Evolutionary conservation across 2,329 filamentous ascomycete genomes (phyloP).

Genomic region (Aspergillus hortae): DNA sequence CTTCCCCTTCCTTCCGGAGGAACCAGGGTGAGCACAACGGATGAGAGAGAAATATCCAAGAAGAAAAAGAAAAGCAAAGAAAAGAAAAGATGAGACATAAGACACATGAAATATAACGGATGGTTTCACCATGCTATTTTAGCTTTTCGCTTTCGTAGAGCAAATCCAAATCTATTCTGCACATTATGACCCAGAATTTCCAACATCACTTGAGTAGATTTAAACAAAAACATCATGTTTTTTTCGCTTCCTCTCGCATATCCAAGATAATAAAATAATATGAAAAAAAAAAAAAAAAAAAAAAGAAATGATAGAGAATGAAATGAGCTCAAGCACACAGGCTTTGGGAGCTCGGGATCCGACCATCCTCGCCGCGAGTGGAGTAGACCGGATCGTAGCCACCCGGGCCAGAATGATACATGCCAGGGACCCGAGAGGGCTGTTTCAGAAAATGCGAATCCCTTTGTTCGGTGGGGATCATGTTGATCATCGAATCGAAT

Average conservation of each 20-base stretch:
- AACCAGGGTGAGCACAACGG: no score
- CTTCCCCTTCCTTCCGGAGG: no score
- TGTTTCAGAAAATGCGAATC: conserved; percentile 26
- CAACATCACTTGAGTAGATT: conserved; percentile 3
- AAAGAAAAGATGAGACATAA: background rate
- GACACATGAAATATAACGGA: background rate
- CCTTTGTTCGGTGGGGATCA: conserved; percentile 26
- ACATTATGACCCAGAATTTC: background rate
- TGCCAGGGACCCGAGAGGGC: conserved; percentile 18
- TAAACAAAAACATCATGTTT: conserved; percentile 2
- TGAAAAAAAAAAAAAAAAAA: conserved; percentile 17
- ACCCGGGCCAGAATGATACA: conserved; percentile 21
- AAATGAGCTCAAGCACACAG: conserved; percentile 30
- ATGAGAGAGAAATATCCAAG: background rate
- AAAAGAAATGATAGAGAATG: conserved; percentile 22
- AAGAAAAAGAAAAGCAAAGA: background rate
- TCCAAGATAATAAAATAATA: conserved; percentile 7
- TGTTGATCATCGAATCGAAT: conserved; percentile 30
- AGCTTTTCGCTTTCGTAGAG: background rate
- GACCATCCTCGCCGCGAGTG: conserved; percentile 24
- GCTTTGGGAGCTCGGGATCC: conserved; percentile 33
- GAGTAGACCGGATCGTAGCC: conserved; percentile 32
- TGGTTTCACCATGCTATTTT: background rate
- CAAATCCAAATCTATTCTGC: background rate
- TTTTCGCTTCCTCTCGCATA: background rate